A percentile compares a stretch with the other conserved stretches of the same genome.
Evolutionary conservation across 495 filamentous ascomycete genomes (phyloP).

Genomic region (Evansstolkia leycettana): DNA sequence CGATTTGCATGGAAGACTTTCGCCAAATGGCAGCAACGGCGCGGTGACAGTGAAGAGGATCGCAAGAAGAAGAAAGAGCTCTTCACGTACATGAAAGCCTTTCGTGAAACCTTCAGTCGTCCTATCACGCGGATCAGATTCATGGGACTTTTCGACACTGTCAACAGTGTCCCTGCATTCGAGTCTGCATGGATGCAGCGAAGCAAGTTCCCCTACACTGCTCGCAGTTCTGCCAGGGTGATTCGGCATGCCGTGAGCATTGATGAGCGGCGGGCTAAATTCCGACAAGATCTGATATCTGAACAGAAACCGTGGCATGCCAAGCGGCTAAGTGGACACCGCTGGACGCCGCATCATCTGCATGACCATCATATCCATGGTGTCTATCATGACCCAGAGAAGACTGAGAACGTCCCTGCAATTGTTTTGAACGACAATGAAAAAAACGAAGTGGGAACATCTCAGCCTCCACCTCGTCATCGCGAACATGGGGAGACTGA

Average conservation of each 20-base stretch:
- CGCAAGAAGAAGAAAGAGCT: slow-evolving; percentile 51
- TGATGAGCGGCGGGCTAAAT: slow-evolving; percentile 63
- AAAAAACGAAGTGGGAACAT: slow-evolving; percentile 1
- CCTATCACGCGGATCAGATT: slow-evolving; percentile 57
- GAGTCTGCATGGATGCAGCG: slow-evolving; percentile 80
- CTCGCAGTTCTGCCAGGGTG: slow-evolving; percentile 58
- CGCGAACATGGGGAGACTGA: slow-evolving; percentile 16
- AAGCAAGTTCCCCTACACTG: slow-evolving; percentile 72
- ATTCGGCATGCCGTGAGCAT: slow-evolving; percentile 66
- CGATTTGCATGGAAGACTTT: slow-evolving; percentile 84
- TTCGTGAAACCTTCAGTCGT: slow-evolving; percentile 74
- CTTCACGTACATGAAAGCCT: slow-evolving; percentile 68
- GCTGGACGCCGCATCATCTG: slow-evolving; percentile 16
- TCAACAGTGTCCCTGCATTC: slow-evolving; percentile 73
- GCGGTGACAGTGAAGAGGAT: slow-evolving; percentile 40
- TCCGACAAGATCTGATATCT: slow-evolving; percentile 60
- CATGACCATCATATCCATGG: slow-evolving; percentile 10
- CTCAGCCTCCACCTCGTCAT: slow-evolving; percentile 1
- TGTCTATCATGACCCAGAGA: slow-evolving; percentile 7
- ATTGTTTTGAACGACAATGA: slow-evolving; percentile 19
- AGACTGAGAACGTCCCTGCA: slow-evolving; percentile 15
- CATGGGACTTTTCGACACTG: slow-evolving; percentile 39
- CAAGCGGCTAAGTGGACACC: slow-evolving; percentile 21
- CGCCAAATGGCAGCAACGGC: slow-evolving; percentile 66
- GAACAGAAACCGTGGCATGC: slow-evolving; percentile 28